phyloP scores from a whole-genome alignment of 768 basidiomycete species.

The Boletus rubroflammeus region DNA sequence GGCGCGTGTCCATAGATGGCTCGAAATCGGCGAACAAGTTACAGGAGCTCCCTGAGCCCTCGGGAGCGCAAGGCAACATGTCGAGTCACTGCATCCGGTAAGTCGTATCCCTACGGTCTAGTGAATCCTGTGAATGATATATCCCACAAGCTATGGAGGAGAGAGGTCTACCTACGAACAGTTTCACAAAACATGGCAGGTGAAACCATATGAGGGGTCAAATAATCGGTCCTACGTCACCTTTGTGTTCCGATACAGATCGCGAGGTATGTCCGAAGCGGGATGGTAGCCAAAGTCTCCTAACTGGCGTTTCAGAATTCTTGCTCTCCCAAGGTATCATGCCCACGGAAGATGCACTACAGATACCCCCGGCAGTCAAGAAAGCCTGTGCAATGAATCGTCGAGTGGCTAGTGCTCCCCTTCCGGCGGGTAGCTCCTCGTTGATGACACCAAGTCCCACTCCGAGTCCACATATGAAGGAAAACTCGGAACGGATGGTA shows the following conservation, averaged over 20 bases:
- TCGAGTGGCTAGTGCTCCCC: conserved; percentile 28
- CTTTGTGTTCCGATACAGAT: conserved; percentile 65
- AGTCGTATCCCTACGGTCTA: conserved; percentile 1
- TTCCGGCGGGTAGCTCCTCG: background rate
- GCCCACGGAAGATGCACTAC: conserved; percentile 26
- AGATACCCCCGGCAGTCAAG: conserved; percentile 2
- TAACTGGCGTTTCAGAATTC: conserved; percentile 38
- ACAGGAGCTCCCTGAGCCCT: conserved; percentile 35
- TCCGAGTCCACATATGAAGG: conserved; percentile 1
- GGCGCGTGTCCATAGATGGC: conserved; percentile 27
- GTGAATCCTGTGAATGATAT: conserved; percentile 2
- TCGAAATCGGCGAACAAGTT: conserved; percentile 42
- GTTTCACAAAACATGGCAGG: conserved; percentile 50
- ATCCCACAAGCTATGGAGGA: conserved; percentile 46
- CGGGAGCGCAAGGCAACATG: conserved; percentile 34
- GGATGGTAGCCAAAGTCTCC: background rate
- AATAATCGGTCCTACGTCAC: conserved; percentile 50
- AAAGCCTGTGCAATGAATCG: conserved; percentile 28
- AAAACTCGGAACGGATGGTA: conserved; percentile 7
- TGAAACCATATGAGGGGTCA: conserved; percentile 44
- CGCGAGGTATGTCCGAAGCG: conserved; percentile 39
- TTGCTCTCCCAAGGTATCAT: conserved; percentile 51
- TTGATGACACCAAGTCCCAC: conserved; percentile 4
- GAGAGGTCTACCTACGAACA: conserved; percentile 40
- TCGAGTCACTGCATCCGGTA: conserved; percentile 50